These are phyloP conservation scores for Prasinococcaceae sp. DNA, from an alignment of 139 green algal species.

Conservation along the genomic window DNA sequence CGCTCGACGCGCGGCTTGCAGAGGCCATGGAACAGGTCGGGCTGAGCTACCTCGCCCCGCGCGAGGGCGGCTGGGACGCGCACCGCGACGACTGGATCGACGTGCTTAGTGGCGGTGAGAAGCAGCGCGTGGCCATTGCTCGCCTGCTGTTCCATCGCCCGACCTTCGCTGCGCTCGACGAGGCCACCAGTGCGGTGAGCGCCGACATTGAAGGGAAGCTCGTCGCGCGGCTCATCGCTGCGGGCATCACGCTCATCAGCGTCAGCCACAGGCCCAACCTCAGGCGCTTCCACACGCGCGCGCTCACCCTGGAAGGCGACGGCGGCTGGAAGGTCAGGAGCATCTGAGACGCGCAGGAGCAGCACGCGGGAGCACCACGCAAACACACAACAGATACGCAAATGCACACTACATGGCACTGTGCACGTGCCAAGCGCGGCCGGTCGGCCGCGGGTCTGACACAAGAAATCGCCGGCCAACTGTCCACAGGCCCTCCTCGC, in stretches of 20 bases:
- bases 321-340: slow-evolving; percentile 57
- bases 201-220: slow-evolving; percentile 42
- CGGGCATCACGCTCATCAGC: slow-evolving; percentile 60
- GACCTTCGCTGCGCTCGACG: slow-evolving; percentile 51
- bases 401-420: too few species aligned
- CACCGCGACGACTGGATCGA: too few species aligned
- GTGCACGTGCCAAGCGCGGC: too few species aligned
- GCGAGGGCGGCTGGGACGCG: slow-evolving; percentile 4
- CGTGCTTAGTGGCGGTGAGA: too few species aligned
- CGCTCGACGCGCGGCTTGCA: slow-evolving; percentile 17
- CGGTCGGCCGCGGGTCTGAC: too few species aligned
- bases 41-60: slow-evolving; percentile 2
- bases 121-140: slow-evolving; percentile 54
- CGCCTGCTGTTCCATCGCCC: slow-evolving; percentile 53
- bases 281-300: slow-evolving; percentile 60
- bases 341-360: too few species aligned
- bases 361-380: too few species aligned
- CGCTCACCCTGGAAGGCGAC: slow-evolving; percentile 56
- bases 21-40: slow-evolving; percentile 23
- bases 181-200: slow-evolving; percentile 54
- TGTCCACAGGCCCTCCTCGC: too few species aligned
- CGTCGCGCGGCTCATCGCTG: slow-evolving; percentile 4
- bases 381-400: too few species aligned
- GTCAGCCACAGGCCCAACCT: slow-evolving; percentile 62
- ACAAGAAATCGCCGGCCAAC: too few species aligned